Base-by-base conservation (phyloP, 2,329 filamentous ascomycete species). In the Botryosphaeria agaves region DNA sequence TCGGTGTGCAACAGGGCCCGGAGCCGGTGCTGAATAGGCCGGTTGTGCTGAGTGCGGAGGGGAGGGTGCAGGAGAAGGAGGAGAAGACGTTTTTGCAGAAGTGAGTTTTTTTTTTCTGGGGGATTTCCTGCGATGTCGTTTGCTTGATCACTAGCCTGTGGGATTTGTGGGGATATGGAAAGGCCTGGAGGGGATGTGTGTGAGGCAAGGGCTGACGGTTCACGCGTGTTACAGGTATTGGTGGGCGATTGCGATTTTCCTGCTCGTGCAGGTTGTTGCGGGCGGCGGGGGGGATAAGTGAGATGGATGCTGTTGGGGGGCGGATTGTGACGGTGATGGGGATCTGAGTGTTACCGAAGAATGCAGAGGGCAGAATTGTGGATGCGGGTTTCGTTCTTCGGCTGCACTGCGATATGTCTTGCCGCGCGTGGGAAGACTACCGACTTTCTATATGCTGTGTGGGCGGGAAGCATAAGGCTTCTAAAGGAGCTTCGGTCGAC, bases 1-100 rank as follows among this genome's bases (percentile, higher is more conserved):
- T 55, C 29, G 48, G 43, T 41, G 49, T 49, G 28, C 41, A 36
- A 27, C 38, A 38, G 14, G 60, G 58, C 2, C 54, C 57, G 1
- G 49, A 52, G 37, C 56, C 59, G 7, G 43, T 49, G 4, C 38
- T 64, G 42, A 64, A 69, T 35, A 68, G 61, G 28, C 66, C 68
- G 1, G 61, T 68, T 30, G 52, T 66, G 31, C 52, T 69, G 37
- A 69, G 69, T 40, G 61, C 65, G 17, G 57, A 62, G 28, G 71
- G 72, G 0, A 59, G 55, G 38, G 56, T 72, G 29, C 56, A 46
- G 11, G 45, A 51, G 4, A 57, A 60, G 42, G 50, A 51, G 6
- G 56, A 65, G 43, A 64, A 63, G 52, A 51, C 49, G 3, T 64
- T 65, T 38, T 43, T 65, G 37, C 61, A 64, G 40, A 65, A 65